phyloP scores from a whole-genome alignment of 2,329 filamentous ascomycete species.

The Fusarium cyanostomum region DNA sequence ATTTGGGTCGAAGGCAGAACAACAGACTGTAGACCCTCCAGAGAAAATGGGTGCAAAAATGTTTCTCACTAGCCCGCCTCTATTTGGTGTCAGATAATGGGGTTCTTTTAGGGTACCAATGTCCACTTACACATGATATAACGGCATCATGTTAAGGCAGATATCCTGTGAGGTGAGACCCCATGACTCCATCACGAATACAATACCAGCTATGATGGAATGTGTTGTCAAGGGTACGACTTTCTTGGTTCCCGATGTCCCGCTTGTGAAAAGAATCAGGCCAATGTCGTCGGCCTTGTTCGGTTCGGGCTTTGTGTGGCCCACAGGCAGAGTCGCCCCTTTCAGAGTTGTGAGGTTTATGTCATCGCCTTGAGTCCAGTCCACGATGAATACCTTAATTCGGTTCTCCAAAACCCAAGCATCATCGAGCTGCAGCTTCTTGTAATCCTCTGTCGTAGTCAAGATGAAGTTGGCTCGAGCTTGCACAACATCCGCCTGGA shows the following conservation, averaged over 20 bases:
- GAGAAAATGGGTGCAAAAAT: conserved; percentile 64
- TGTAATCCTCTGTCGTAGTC: conserved; percentile 53
- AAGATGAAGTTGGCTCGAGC: conserved; percentile 58
- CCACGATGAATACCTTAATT: conserved; percentile 53
- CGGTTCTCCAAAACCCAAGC: conserved; percentile 44
- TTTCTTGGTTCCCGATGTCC: conserved; percentile 68
- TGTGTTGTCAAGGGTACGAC: conserved; percentile 63
- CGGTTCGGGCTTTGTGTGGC: conserved; percentile 29
- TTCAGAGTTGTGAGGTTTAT: conserved; percentile 44
- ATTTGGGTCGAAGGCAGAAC: conserved; percentile 62
- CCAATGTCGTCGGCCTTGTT: conserved; percentile 59
- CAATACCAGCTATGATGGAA: conserved; percentile 60
- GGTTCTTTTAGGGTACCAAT: neutral
- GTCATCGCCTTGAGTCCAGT: conserved; percentile 50
- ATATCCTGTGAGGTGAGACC: conserved; percentile 57
- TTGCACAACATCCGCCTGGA: conserved; percentile 60
- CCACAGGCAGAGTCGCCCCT: conserved; percentile 18
- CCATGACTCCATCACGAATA: conserved; percentile 64
- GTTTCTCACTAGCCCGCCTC: conserved; percentile 63
- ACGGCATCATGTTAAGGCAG: conserved; percentile 68
- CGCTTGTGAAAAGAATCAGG: conserved; percentile 65
- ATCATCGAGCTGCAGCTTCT: conserved; percentile 50
- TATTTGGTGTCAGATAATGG: conserved; percentile 24
- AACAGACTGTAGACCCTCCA: conserved; percentile 64
- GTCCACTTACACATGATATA: conserved; percentile 62